Base-by-base conservation (phyloP, 768 basidiomycete species). In the Cyclocybe aegerita region DNA sequence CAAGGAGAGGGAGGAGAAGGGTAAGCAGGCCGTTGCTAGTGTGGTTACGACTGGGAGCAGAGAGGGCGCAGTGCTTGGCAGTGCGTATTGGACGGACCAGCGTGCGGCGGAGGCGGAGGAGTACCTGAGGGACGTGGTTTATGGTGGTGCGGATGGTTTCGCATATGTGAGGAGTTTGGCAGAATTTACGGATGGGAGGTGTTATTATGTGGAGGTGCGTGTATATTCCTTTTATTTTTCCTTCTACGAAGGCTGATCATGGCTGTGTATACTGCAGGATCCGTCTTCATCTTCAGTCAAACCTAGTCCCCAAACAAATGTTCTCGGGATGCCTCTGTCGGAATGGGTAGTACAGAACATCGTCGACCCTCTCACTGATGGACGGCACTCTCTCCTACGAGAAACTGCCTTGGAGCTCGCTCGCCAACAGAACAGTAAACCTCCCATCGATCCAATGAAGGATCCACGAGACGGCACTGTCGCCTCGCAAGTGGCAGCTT, bases 121-220 rank as follows among this genome's bases (percentile, higher is more conserved):
- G n/a, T 88, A 85, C 58, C 40, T 91, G 12, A 68, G 78, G 14
- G 86, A 90, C 60, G 61, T 89, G n/a, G 88, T 91, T 0, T 91
- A 90, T 60, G 89, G 90, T 0, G 88, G 90, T 40, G 74, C 82
- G 0, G 87, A 89, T 49, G 89, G 90, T 1, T 66, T 83, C 23
- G 89, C 89, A 4, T 91, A 91, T 63, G 77, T 85, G 46, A 74
- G 85, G 52, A 91, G 90, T 62, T 59, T 92, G 48, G 88, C 88
- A 17, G 85, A 88, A 65, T 92, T 91, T 55, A 73, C 85, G 31
- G 62, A 70, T 50, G 72, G 82, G 7, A 62, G 69, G 46, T 4
- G 61, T 64, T 40, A 46, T 47, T 44, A 59, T 48, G 31, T 43
- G 55, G 60, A 61, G 61, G 69, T 70, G 38, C 43, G 65, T 50